Conservation (phyloP, 2,329 filamentous ascomycete species). For the Penicillium janthinellum region DNA sequence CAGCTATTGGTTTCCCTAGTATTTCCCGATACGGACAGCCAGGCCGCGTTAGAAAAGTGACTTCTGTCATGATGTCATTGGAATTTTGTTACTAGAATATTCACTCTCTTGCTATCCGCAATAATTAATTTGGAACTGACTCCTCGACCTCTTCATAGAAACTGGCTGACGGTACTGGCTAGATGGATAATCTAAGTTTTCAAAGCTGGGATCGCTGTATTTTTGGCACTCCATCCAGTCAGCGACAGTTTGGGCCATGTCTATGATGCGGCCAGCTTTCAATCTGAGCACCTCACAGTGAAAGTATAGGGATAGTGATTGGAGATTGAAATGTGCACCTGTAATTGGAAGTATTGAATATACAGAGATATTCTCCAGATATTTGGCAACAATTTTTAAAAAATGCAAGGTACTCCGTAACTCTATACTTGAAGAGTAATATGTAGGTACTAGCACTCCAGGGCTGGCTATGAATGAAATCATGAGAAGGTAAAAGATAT, state of each 20-base stretch:
- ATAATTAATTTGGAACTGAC: not conserved
- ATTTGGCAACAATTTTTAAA: too few species aligned
- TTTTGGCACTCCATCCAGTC: not conserved
- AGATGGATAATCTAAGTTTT: not conserved
- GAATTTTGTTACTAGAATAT: not conserved
- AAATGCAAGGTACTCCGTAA: not conserved
- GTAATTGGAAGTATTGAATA: too few species aligned
- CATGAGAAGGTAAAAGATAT: conserved; percentile 2
- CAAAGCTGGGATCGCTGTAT: not conserved
- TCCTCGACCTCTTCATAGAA: not conserved
- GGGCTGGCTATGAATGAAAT: not conserved
- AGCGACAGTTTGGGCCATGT: not conserved
- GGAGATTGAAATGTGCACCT: too few species aligned
- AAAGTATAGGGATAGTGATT: too few species aligned
- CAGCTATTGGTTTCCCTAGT: not conserved
- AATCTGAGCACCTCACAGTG: too few species aligned
- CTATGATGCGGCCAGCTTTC: not conserved
- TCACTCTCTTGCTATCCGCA: not conserved
- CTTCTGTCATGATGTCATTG: not conserved
- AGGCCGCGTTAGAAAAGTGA: not conserved
- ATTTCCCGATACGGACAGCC: not conserved
- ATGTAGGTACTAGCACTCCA: not conserved
- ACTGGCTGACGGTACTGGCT: not conserved
- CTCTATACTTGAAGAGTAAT: not conserved
- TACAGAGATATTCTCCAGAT: too few species aligned